Base-by-base conservation (phyloP, 768 basidiomycete species). In the Lactarius quietus region DNA sequence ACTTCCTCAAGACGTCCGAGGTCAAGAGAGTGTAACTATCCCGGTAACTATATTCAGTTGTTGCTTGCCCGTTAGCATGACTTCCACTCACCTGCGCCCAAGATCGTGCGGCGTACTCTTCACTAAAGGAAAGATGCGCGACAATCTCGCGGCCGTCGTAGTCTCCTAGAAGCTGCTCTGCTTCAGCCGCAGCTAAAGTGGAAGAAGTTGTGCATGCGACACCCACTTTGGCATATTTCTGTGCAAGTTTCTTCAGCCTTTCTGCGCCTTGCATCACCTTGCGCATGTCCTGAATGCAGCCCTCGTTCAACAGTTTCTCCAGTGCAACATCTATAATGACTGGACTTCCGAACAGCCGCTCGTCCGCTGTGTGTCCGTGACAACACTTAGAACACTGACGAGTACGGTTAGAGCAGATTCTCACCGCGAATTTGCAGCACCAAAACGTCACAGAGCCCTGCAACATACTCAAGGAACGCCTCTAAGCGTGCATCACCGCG, bases 391-490 rank as follows among this genome's bases (percentile, higher is more conserved):
- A 35, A 7, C 28, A 29, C 31, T 36, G 58, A 51, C 6, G 28
- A 38, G 26, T 14, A 26, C 39, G 26, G 20, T 29, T 57, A 51
- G 26, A 31, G n/a, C 9, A 41, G 3, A 23, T 36, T 17, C 66
- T 64, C 23, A 67, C 66, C 41, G 1, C 29, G 43, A 17, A 67
- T 48, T 3, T 67, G 43, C 36, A 57, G 57, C 43, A 48, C 29
- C 6, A 67, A 18, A 33, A 65, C 28, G n/a, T 65, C 66, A n/a
- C 66, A 67, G 17, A 36, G 10, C 7, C 59, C 63, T n/a, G 20
- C 35, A n/a, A 66, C 53, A 53, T 67, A 67, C 26, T 59, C 31
- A 15, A 65, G 54, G 59, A 67, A 67, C n/a, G 63, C 43, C 17
- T 7, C 28, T 51, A 60, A 41, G 48, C 58, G 63, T 35, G 66